These are phyloP conservation scores for Solanum clarkiae DNA, from an alignment of 257 asterid genomes.

Conservation along the genomic window DNA sequence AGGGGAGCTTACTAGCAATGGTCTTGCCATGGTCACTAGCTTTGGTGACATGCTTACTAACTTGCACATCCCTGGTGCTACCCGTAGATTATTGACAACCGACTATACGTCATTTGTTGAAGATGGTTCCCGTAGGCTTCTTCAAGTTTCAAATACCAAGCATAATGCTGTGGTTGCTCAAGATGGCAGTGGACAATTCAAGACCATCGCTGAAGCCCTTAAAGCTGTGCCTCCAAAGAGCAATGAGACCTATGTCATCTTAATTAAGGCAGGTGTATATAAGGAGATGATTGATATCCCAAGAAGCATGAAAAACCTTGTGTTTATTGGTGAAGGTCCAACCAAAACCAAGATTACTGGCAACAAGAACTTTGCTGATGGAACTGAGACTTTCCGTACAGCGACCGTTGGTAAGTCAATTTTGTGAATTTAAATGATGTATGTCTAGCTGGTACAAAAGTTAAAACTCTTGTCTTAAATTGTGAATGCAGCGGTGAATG, in stretches of 20 bases:
- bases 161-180: slow-evolving; percentile 43
- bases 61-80: slow-evolving; percentile 10
- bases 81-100: slow-evolving; percentile 12
- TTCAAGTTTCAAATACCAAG: slow-evolving; percentile 7
- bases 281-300: slow-evolving; percentile 35
- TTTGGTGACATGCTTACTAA: slow-evolving; percentile 5
- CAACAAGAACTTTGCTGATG: neutral
- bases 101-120: neutral
- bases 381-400: slow-evolving; percentile 11
- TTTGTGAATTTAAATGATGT: neutral
- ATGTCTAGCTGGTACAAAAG: neutral
- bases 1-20: slow-evolving; percentile 47
- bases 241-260: slow-evolving; percentile 15
- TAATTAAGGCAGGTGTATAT: slow-evolving; percentile 50
- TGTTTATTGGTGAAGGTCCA: slow-evolving; percentile 32
- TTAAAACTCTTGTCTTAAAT: neutral
- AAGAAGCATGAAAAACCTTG: slow-evolving; percentile 14
- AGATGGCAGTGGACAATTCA: slow-evolving; percentile 55
- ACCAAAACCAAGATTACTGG: slow-evolving; percentile 27
- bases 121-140: slow-evolving; percentile 1
- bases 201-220: slow-evolving; percentile 38
- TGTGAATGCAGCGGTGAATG: neutral
- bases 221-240: slow-evolving; percentile 19
- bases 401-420: slow-evolving; percentile 29
- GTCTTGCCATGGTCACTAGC: slow-evolving; percentile 38